phyloP scores from a whole-genome alignment of 2,329 filamentous ascomycete genomes.

The Calonectria henricotiae region DNA sequence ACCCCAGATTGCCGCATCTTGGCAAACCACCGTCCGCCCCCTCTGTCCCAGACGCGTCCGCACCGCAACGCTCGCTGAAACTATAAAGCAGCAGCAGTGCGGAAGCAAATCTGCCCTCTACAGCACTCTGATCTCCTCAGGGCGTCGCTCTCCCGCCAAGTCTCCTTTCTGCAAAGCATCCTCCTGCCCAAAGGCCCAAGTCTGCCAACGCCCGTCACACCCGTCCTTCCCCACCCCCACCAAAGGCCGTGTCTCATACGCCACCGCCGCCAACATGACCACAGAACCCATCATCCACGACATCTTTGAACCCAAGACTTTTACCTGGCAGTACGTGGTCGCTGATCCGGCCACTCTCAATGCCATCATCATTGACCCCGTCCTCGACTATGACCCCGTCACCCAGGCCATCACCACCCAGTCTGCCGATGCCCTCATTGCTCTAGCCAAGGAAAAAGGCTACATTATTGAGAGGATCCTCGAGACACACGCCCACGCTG shows the following conservation, averaged over 20 bases:
- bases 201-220: neutral
- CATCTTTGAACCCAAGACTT: conserved; percentile 56
- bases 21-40: neutral
- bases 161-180: neutral
- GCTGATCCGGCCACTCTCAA: conserved; percentile 66
- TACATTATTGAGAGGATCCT: conserved; percentile 70
- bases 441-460: conserved; percentile 60
- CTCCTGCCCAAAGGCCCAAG: neutral
- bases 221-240: neutral
- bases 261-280: neutral
- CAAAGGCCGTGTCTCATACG: conserved; percentile 23
- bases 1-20: neutral
- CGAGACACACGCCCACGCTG: conserved; percentile 76
- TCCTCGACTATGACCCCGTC: conserved; percentile 70
- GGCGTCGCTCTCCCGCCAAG: neutral
- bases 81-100: conserved; percentile 1
- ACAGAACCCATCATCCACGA: conserved; percentile 41
- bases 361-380: conserved; percentile 75
- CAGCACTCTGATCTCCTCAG: neutral
- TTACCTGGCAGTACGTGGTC: conserved; percentile 75
- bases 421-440: conserved; percentile 69
- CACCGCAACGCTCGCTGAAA: neutral
- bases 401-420: conserved; percentile 64
- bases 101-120: conserved; percentile 4
- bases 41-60: neutral